Conservation (phyloP, 345 rosid species). For the Rhodomyrtus tomentosa region DNA sequence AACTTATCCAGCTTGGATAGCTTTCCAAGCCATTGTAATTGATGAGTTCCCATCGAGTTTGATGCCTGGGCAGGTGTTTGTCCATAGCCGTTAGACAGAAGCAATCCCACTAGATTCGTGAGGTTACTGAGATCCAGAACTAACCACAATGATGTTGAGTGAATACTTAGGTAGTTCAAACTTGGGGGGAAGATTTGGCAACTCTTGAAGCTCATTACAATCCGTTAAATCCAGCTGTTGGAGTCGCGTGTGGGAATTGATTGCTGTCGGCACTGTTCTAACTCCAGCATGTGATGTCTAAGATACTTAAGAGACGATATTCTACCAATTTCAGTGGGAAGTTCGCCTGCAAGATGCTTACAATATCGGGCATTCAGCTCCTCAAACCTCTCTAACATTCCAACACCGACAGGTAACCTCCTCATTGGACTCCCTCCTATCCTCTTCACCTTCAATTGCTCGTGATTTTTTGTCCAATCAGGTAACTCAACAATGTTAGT, state of each 20-base stretch:
- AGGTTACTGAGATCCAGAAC: neutral
- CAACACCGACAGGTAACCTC: neutral
- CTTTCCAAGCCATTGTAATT: no score
- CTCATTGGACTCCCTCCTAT: neutral
- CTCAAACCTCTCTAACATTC: neutral
- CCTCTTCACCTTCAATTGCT: neutral
- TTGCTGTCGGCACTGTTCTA: neutral
- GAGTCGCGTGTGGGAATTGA: neutral
- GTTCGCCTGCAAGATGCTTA: neutral
- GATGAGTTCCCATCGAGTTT: no score
- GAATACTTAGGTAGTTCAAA: neutral
- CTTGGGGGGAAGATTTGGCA: neutral
- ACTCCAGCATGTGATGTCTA: neutral
- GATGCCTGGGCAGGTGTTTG: no score
- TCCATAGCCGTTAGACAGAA: no score
- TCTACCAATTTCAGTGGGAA: neutral
- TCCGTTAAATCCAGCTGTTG: neutral
- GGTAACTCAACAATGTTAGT: neutral
- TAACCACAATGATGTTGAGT: neutral
- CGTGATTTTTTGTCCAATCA: neutral
- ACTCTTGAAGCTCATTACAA: neutral
- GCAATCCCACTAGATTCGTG: no score
- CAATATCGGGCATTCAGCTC: neutral
- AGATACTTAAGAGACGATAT: neutral
- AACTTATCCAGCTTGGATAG: no score